These are phyloP conservation scores for Mycena galericulata DNA, from an alignment of 768 basidiomycete species.

Conservation along the genomic window DNA sequence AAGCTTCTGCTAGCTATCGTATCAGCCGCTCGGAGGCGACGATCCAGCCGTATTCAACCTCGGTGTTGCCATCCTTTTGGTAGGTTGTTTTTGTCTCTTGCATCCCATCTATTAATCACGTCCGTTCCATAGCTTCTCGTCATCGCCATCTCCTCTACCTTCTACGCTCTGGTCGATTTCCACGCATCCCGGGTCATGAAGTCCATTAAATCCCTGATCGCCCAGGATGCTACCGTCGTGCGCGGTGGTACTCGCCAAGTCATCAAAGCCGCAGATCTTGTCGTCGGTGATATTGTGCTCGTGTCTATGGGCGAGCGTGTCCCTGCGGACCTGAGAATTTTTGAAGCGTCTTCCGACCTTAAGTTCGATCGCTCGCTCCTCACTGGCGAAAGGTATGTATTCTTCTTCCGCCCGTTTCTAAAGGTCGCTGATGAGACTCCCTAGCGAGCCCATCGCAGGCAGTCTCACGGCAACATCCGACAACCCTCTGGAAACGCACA, in stretches of 20 bases:
- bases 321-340: slow-evolving; percentile 61
- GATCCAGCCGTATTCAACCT: slow-evolving; percentile 57
- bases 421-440: background rate
- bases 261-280: slow-evolving; percentile 51
- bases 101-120: background rate
- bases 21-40: slow-evolving; percentile 60
- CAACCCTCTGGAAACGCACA: slow-evolving; percentile 61
- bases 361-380: slow-evolving; percentile 59
- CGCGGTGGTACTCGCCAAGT: slow-evolving; percentile 62
- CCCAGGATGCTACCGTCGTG: slow-evolving; percentile 67
- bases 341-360: slow-evolving; percentile 58
- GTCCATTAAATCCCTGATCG: slow-evolving; percentile 69
- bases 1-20: slow-evolving; percentile 57
- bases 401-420: slow-evolving; percentile 51
- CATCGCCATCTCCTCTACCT: slow-evolving; percentile 54
- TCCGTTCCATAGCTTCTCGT: slow-evolving; percentile 49
- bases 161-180: slow-evolving; percentile 66
- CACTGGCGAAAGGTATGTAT: slow-evolving; percentile 54
- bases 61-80: slow-evolving; percentile 63
- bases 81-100: slow-evolving; percentile 43
- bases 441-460: slow-evolving; percentile 57
- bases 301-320: slow-evolving; percentile 57
- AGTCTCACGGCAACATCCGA: slow-evolving; percentile 59
- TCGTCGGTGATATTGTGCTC: slow-evolving; percentile 55
- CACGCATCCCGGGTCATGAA: slow-evolving; percentile 63